Percentiles rank a stretch among this genome's conserved stretches.
These are phyloP conservation scores for Metschnikowia similis DNA, from an alignment of 805 yeast genomes.

Conservation along the genomic window DNA sequence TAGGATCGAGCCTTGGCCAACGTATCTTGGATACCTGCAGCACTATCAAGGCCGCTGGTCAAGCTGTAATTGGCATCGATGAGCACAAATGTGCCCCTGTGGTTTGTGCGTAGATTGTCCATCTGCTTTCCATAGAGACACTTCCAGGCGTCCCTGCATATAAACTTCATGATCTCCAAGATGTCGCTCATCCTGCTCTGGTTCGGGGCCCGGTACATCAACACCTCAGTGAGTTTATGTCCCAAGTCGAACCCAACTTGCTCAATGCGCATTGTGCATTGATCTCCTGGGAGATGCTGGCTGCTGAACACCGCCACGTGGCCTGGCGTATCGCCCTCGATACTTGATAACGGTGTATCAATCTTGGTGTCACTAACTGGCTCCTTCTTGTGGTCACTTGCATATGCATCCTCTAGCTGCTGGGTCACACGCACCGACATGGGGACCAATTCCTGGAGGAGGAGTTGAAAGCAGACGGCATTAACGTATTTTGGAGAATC, in stretches of 20 bases:
- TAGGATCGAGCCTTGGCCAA: conserved; percentile 43
- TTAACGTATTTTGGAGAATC: conserved; percentile 40
- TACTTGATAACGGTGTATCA: conserved; percentile 24
- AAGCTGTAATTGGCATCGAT: conserved; percentile 63
- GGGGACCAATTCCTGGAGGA: conserved; percentile 76
- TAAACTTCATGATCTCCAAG: conserved; percentile 82
- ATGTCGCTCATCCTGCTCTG: conserved; percentile 52
- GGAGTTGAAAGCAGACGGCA: conserved; percentile 52
- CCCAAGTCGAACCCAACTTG: conserved; percentile 71
- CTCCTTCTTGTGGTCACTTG: not conserved
- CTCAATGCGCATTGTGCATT: conserved; percentile 58
- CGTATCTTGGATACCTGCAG: conserved; percentile 42
- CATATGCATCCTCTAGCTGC: conserved; percentile 23
- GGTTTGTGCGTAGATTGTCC: conserved; percentile 90
- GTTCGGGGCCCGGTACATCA: conserved; percentile 39
- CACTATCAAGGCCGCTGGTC: conserved; percentile 48
- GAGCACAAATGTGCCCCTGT: conserved; percentile 76
- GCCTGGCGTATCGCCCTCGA: conserved; percentile 38
- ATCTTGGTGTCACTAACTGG: conserved; percentile 22
- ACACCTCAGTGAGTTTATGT: conserved; percentile 46
- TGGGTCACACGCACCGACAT: conserved; percentile 60
- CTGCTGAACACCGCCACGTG: conserved; percentile 38
- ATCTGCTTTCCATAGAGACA: conserved; percentile 77
- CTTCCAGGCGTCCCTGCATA: conserved; percentile 91
- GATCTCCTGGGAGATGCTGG: conserved; percentile 38